These are phyloP conservation scores for Furcasterigmium furcatum DNA, from an alignment of 2,329 filamentous ascomycete species.

Conservation along the genomic window DNA sequence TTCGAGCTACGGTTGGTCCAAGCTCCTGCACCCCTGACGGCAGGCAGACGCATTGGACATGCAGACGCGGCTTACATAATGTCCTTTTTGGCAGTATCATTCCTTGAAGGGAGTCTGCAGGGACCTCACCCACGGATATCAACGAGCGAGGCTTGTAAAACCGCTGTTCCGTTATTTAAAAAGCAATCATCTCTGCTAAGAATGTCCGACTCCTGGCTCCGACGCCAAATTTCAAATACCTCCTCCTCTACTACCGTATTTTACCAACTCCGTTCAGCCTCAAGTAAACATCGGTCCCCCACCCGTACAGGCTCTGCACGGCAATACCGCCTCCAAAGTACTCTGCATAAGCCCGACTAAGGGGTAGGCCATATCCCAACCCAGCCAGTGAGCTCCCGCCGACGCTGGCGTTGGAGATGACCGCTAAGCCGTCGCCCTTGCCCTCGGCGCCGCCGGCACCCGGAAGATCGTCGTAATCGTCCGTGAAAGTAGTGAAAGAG, in stretches of 20 bases:
- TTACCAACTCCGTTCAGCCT: slow-evolving; percentile 60
- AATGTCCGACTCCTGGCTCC: too few species aligned
- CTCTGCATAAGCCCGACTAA: slow-evolving; percentile 92
- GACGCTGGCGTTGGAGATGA: slow-evolving; percentile 68
- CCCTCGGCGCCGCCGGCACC: slow-evolving; percentile 36
- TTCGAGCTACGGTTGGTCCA: slow-evolving; percentile 16
- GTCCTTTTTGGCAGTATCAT: too few species aligned
- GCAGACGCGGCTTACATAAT: too few species aligned
- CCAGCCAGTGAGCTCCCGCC: slow-evolving; percentile 86
- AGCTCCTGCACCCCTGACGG: slow-evolving; percentile 18
- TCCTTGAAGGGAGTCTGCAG: too few species aligned
- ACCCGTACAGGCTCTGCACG: slow-evolving; percentile 93
- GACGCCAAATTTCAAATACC: too few species aligned
- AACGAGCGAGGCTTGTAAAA: too few species aligned
- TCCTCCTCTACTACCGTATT: slow-evolving; percentile 29
- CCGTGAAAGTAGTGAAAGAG: slow-evolving; percentile 91
- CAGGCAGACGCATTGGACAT: too few species aligned
- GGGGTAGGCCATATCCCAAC: slow-evolving; percentile 84
- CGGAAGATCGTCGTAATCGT: slow-evolving; percentile 39
- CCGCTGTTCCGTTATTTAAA: too few species aligned
- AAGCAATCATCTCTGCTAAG: too few species aligned
- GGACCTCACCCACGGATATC: too few species aligned
- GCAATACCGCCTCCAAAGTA: slow-evolving; percentile 96
- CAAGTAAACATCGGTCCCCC: slow-evolving; percentile 74
- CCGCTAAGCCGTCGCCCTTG: slow-evolving; percentile 67